Evolutionary conservation across 208 protist species (phyloP).

Genomic region (Blechomonas ayalai): DNA sequence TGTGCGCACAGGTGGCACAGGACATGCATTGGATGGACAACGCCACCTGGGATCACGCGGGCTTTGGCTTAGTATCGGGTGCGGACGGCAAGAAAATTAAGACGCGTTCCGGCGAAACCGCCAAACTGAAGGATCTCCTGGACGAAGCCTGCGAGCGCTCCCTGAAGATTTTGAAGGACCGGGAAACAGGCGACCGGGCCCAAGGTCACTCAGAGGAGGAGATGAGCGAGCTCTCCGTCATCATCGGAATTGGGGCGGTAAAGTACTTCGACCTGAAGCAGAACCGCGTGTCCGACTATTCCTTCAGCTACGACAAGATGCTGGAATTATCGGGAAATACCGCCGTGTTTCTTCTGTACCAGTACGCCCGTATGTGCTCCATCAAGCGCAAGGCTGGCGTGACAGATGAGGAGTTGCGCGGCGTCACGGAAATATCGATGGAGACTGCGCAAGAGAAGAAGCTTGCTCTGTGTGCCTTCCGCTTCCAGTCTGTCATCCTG

Average conservation of each 20-base stretch:
- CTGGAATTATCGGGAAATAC: constrained; percentile 95
- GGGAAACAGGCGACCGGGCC: constrained; percentile 61
- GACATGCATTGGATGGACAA: constrained; percentile 86
- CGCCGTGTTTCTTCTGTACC: constrained; percentile 96
- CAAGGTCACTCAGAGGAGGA: constrained; percentile 82
- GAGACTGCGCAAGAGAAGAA: constrained; percentile 78
- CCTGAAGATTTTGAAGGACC: constrained; percentile 72
- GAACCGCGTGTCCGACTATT: constrained; percentile 92
- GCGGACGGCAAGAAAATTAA: constrained; percentile 95
- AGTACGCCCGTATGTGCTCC: constrained; percentile 94
- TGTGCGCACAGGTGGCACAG: constrained; percentile 82
- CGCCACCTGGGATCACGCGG: constrained; percentile 88
- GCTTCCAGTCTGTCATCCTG: constrained; percentile 84
- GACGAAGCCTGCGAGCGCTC: constrained; percentile 91
- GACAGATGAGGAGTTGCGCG: constrained; percentile 37
- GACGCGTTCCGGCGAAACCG: constrained; percentile 93
- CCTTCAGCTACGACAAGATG: constrained; percentile 96
- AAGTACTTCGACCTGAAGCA: constrained; percentile 98
- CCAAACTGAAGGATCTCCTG: constrained; percentile 93
- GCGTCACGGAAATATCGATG: constrained; percentile 54
- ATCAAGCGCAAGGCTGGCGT: constrained; percentile 90
- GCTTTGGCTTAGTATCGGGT: constrained; percentile 91
- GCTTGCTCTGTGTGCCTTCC: constrained; percentile 76
- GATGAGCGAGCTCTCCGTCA: constrained; percentile 72
- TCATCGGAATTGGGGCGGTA: constrained; percentile 92